Conservation (phyloP, 2,329 filamentous ascomycete species). For the Exophiala oligosperma region DNA sequence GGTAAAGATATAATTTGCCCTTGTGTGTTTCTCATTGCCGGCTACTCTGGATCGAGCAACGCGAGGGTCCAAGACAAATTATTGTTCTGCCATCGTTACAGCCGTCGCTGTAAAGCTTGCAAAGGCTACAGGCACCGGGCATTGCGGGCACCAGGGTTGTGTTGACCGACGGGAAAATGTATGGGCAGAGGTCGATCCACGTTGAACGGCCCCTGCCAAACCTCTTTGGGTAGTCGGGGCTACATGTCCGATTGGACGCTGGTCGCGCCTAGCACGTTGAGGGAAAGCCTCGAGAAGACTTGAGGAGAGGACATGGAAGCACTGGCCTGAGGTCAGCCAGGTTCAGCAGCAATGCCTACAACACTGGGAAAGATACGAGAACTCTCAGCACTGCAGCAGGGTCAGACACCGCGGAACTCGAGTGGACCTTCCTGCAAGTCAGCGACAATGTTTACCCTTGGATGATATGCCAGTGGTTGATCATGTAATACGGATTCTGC, state of each 20-base stretch:
- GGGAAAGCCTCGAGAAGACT: background rate
- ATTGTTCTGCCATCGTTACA: background rate
- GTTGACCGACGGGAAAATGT: background rate
- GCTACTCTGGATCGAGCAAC: background rate
- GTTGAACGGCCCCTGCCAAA: background rate
- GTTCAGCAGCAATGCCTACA: background rate
- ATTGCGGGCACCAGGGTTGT: background rate
- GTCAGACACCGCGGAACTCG: background rate
- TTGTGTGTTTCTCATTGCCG: background rate
- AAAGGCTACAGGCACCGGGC: background rate
- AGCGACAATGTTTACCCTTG: background rate
- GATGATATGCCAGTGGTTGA: background rate
- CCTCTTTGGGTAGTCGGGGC: background rate
- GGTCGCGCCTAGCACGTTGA: background rate
- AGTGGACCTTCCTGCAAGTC: background rate
- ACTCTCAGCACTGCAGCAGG: background rate
- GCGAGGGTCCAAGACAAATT: background rate
- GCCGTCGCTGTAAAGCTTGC: background rate
- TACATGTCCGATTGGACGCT: background rate
- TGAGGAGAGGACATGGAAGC: background rate
- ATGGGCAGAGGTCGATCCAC: background rate
- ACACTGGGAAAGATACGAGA: background rate
- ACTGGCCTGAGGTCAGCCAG: background rate
- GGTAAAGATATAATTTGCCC: background rate
- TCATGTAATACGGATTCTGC: background rate